Evolutionary conservation across 768 basidiomycete genomes (phyloP), one percentile per base, ranked within the genome.

Genomic region (Porpolomopsis calyptriformis): DNA sequence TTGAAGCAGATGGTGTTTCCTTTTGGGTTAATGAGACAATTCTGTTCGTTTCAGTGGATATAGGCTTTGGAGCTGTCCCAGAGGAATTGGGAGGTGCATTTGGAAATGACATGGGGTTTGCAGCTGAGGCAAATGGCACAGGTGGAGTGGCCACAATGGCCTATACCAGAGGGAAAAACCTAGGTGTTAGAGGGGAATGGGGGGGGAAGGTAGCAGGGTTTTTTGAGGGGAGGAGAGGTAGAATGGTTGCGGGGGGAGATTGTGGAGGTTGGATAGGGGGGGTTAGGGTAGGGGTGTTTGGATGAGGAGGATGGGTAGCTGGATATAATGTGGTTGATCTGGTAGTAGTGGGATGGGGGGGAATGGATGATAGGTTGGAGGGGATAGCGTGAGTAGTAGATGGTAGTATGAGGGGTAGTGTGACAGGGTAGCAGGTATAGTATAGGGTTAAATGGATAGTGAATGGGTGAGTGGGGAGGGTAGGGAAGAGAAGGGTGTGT

Each of bases 121-220:
- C 55, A 29, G 2, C 68, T 60, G 8, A 71, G 58, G 51, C 66
- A 70, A 1, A 68, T 29, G 31, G 62, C 50, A 46, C 66, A 70
- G 35, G 54, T 56, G 4, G 55, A 53, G 6, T 45, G 47, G 44
- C 9, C 25, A 2, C 14, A 19, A 8, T 34, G 24, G 36, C 44
- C 25, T 45, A 34, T 22, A 34, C 44, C 23, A 6, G 18, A 6
- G 12, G 4, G 46, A 45, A 43, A 49, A 50, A 35, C n/a, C 14
- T 44, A 11, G 29, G 41, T 25, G 4, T 29, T 31, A 24, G 16
- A 25, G 26, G 38, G 19, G 38, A 19, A n/a, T 10, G 11, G 18
- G 38, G 38, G 38, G 16, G 38, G 19, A 22, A n/a, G 16, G 38
- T n/a, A 11, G 38, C n/a, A 19, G 38, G 12, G 16, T 18, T 34